Base-by-base conservation (phyloP, 306 rosid species). In the Vigna trinervia region DNA sequence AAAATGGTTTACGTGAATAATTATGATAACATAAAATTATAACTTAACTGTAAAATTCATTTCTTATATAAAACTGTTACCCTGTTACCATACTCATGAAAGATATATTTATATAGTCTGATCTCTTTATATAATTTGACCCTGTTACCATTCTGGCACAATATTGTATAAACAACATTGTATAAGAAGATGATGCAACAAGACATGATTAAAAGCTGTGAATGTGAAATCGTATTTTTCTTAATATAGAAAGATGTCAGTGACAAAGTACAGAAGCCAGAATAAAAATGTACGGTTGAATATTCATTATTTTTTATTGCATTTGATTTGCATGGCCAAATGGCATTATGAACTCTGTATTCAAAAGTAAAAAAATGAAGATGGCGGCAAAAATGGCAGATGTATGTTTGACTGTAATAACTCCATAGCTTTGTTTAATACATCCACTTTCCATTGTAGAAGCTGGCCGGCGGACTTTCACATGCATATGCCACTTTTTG, bases 391-490 rank as follows among this genome's bases (percentile, higher is more conserved):
- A 70, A 50, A 22, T 68, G 77, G 51, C 19, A 20, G 4, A 70
- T 46, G 50, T 73, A 70, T 46, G 50, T 73, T 77, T 69, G 73
- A 77, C 59, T 51, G 39, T 15, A 65, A 3, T 15, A 65, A 3
- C 32, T 61, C 14, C 71, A 8, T 45, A 32, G 77, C 68, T 80
- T 65, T 8, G 78, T 71, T 4, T 63, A 26, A 34, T 47, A 58
- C 76, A 52, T 36, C 22, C 81, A 68, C 43, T 62, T 73, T 36
- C 15, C 81, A 68, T 52, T 53, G 77, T 36, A 30, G 69, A 77
- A 58, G 76, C 72, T 77, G 85, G 88, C 90, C 72, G 84, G 88
- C 82, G 69, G 74, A 71, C 64, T 69, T 47, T 28, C 6, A 46
- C 54, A 64, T 64, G 46, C 62, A 76, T 43, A 53, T 61, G 30